Conservation (phyloP, 2,329 filamentous ascomycete genomes). For the Beauveria varroae region DNA sequence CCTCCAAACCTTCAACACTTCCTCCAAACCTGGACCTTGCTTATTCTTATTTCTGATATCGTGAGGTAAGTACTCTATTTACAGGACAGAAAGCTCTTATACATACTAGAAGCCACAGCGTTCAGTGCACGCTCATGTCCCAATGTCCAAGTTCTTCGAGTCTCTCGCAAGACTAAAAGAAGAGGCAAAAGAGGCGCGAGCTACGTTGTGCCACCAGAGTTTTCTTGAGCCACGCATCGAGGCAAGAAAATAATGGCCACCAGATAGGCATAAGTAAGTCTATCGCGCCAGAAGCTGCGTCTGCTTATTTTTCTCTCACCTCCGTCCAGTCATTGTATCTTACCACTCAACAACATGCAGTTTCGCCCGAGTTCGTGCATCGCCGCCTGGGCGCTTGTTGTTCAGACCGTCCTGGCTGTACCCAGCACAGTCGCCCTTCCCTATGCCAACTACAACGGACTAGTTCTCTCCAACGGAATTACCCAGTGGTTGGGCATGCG, state of each 20-base stretch:
- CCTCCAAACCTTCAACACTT: too few relatives aligned
- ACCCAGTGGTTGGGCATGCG: constrained; percentile 69
- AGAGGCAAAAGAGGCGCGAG: neutral
- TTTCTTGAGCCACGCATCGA: neutral
- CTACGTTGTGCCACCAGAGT: neutral
- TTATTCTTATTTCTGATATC: too few relatives aligned
- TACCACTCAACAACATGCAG: neutral
- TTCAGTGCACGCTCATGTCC: too few relatives aligned
- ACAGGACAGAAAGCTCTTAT: too few relatives aligned
- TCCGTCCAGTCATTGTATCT: neutral
- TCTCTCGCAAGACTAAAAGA: neutral
- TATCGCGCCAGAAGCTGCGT: too few relatives aligned
- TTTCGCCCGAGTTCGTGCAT: neutral
- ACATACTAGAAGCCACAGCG: too few relatives aligned
- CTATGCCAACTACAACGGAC: constrained; percentile 60
- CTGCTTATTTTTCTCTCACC: neutral
- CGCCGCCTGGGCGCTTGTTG: neutral
- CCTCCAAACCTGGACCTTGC: too few relatives aligned
- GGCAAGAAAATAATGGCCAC: neutral
- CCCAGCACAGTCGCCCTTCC: neutral
- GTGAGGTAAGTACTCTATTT: too few relatives aligned
- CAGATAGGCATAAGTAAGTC: too few relatives aligned
- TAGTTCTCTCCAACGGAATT: constrained; percentile 45
- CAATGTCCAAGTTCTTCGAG: neutral
- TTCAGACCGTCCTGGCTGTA: neutral